These are phyloP conservation scores for Sanguinoderma infundibulare DNA, from an alignment of 1,284 basidiomycete species.

Conservation along the genomic window DNA sequence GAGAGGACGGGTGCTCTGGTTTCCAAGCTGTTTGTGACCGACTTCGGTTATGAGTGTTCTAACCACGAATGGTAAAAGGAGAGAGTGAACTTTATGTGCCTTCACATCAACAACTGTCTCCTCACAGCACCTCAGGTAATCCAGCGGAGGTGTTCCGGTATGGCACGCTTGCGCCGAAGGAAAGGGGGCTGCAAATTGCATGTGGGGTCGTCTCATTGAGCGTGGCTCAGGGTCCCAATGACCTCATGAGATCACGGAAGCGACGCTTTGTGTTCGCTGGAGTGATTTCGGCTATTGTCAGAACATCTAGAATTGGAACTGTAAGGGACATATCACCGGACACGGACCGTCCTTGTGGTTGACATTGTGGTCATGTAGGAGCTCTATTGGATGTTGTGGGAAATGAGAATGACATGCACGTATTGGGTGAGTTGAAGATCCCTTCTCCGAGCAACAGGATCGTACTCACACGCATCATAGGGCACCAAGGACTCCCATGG, in stretches of 20 bases:
- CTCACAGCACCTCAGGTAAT: neutral
- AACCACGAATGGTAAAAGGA: neutral
- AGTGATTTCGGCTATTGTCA: neutral
- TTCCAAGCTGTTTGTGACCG: neutral
- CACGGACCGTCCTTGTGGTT: neutral
- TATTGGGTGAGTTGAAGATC: neutral
- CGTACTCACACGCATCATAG: neutral
- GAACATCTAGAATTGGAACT: neutral
- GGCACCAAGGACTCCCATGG: too few relatives aligned
- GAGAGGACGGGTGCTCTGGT: neutral
- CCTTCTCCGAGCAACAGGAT: neutral
- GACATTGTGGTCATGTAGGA: neutral
- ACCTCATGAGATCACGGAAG: neutral
- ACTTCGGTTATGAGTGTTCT: neutral
- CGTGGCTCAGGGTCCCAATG: neutral
- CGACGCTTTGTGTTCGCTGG: neutral
- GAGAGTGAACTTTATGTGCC: neutral
- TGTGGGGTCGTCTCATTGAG: neutral
- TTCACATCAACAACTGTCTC: neutral
- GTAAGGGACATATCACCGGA: neutral
- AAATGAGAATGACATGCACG: neutral
- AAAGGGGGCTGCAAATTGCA: neutral
- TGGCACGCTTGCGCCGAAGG: neutral
- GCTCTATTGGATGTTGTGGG: neutral
- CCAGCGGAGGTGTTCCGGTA: neutral